Percentiles rank a stretch among this genome's conserved stretches.
Conservation (phyloP, 306 rosid species). For the Cicer pinnatifidum region DNA sequence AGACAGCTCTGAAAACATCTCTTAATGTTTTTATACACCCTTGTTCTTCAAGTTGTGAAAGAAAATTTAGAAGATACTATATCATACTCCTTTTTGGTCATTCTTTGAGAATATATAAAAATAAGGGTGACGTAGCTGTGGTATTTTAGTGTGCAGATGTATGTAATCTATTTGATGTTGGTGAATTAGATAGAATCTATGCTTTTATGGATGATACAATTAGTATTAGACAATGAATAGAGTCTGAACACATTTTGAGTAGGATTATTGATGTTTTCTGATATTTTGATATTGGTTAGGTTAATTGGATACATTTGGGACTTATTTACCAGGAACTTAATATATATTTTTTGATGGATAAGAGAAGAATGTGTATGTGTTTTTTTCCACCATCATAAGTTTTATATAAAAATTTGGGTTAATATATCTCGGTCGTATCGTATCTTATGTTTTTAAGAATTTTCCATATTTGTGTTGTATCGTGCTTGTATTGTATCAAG, state of each 20-base stretch:
- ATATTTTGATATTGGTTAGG: not conserved
- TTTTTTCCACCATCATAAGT: not conserved
- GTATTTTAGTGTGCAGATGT: not conserved
- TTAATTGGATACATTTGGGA: not conserved
- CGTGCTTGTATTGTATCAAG: not conserved
- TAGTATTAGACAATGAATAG: not conserved
- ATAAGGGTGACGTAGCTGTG: not conserved
- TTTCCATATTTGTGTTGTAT: not conserved
- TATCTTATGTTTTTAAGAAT: not conserved
- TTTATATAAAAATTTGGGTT: too few relatives aligned
- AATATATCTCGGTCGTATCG: not conserved
- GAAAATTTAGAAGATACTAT: not conserved
- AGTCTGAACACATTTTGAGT: not conserved
- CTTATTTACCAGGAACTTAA: not conserved
- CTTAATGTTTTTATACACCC: not conserved
- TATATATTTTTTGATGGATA: not conserved
- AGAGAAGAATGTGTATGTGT: not conserved
- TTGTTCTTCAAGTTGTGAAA: not conserved
- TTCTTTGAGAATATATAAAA: slow-evolving; percentile 12
- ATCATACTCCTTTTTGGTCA: not conserved
- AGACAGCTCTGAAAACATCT: not conserved
- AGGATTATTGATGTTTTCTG: not conserved
- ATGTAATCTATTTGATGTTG: not conserved
- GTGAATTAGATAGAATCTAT: slow-evolving; percentile 1
- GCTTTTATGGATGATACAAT: not conserved